These are phyloP conservation scores for Puccinia hordei DNA, from an alignment of 1,284 basidiomycete genomes.

Conservation along the genomic window DNA sequence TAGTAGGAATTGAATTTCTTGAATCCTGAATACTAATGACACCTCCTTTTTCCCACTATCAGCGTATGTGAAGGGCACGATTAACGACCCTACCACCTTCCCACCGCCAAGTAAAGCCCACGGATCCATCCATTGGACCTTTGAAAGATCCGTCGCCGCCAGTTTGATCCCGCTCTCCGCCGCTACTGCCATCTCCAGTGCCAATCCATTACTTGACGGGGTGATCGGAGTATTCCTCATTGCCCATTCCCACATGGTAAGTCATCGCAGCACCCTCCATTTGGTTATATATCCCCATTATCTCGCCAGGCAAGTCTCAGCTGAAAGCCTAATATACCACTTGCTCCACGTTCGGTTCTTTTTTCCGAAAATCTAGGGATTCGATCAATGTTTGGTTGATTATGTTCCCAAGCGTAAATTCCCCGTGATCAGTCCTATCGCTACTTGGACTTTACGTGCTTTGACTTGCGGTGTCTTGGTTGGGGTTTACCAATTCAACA, in stretches of 20 bases:
- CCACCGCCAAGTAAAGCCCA: constrained; percentile 77
- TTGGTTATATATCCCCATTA: not conserved
- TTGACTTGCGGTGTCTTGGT: constrained; percentile 81
- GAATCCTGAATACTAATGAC: not conserved
- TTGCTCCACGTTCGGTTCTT: not conserved
- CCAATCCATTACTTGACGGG: constrained; percentile 78
- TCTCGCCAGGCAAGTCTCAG: not conserved
- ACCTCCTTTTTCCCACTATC: constrained; percentile 9
- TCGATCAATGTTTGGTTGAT: constrained; percentile 65
- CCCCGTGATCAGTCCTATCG: constrained; percentile 71
- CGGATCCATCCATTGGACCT: constrained; percentile 97
- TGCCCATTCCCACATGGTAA: constrained; percentile 89
- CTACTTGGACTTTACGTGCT: constrained; percentile 74
- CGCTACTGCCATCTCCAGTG: constrained; percentile 63
- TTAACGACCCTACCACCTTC: constrained; percentile 91
- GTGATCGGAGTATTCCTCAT: constrained; percentile 81
- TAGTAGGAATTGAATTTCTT: not conserved
- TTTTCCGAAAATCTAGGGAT: constrained; percentile 53
- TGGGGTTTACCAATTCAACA: constrained; percentile 96
- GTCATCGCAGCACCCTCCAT: constrained; percentile 56
- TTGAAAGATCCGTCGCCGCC: constrained; percentile 87
- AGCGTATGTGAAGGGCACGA: constrained; percentile 90
- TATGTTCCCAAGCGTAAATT: constrained; percentile 94
- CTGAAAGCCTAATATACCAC: not conserved
- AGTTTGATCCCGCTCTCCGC: constrained; percentile 75